phyloP scores from a whole-genome alignment of 306 rosid species.

The Medicago arabica region DNA sequence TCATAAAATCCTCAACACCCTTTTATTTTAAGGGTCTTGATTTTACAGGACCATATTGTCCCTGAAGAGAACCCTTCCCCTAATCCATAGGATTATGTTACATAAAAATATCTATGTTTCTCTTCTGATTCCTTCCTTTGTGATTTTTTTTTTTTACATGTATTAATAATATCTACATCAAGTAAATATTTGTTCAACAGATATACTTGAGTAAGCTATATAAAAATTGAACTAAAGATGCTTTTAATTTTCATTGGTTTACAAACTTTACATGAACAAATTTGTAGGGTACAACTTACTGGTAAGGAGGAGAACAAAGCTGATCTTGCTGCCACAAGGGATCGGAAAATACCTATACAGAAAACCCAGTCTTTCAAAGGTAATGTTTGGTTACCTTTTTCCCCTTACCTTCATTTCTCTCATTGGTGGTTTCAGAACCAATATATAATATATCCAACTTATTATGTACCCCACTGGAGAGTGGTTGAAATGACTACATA shows the following conservation, averaged over 20 bases:
- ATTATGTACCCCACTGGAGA: too few species aligned
- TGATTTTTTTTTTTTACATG: not conserved
- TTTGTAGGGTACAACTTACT: conserved; percentile 52
- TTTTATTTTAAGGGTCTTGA: not conserved
- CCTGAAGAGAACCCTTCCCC: not conserved
- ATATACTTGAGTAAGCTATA: not conserved
- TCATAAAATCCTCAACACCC: too few species aligned
- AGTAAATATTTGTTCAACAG: not conserved
- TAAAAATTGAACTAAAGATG: not conserved
- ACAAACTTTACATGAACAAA: conserved; percentile 18
- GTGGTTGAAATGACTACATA: too few species aligned
- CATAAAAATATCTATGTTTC: not conserved
- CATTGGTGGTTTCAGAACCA: too few species aligned
- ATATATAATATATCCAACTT: too few species aligned
- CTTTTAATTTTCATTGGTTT: not conserved
- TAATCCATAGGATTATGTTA: not conserved
- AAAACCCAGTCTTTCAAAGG: conserved; percentile 70
- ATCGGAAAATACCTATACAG: conserved; percentile 50
- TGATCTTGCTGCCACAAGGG: conserved; percentile 43
- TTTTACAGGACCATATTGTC: not conserved
- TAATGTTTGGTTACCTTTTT: not conserved
- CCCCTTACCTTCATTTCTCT: not conserved
- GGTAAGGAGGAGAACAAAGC: conserved; percentile 37
- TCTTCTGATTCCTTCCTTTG: conserved; percentile 6
- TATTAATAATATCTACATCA: not conserved